Percentiles rank a stretch among this genome's conserved stretches.
Evolutionary conservation across 164 flowering plant species (phyloP).

Genomic region (Vitis rupestris): DNA sequence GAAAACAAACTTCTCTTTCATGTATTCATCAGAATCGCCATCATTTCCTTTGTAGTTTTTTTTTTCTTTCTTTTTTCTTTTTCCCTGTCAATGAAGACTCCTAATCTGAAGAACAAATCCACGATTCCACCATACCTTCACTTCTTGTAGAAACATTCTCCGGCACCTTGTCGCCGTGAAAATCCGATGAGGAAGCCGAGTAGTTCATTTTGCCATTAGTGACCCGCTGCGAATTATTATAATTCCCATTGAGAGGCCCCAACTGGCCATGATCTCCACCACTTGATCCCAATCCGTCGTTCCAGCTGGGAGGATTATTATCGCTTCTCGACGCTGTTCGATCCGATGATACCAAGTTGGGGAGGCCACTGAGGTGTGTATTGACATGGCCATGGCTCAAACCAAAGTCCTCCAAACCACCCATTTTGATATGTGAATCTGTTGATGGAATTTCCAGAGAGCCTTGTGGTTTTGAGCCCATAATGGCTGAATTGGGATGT

Average conservation of each 20-base stretch:
- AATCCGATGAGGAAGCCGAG: constrained; percentile 21
- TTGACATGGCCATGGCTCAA: constrained; percentile 17
- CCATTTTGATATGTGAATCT: constrained; percentile 15
- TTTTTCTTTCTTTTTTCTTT: not conserved
- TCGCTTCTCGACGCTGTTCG: constrained; percentile 6
- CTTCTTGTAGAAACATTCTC: constrained; percentile 26
- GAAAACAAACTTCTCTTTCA: constrained; percentile 12
- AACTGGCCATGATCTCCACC: constrained; percentile 6
- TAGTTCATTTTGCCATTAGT: constrained; percentile 10
- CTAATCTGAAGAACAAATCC: constrained; percentile 49
- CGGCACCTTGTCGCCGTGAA: constrained; percentile 23
- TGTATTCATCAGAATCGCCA: constrained; percentile 13
- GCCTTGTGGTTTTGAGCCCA: constrained; percentile 15
- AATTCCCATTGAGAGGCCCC: constrained; percentile 13
- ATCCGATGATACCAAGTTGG: constrained; percentile 11
- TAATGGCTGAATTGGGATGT: constrained; percentile 3
- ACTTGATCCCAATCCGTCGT: not conserved
- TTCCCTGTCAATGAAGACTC: not conserved
- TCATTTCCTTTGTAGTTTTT: not conserved
- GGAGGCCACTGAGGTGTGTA: constrained; percentile 11
- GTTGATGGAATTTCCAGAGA: constrained; percentile 13
- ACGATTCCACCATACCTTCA: constrained; percentile 54
- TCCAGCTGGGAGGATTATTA: constrained; percentile 7
- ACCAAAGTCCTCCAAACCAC: constrained; percentile 19
- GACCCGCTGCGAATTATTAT: not conserved